Conservation (phyloP, 2,329 filamentous ascomycete genomes). For the Rhynchosporium graminicola region DNA sequence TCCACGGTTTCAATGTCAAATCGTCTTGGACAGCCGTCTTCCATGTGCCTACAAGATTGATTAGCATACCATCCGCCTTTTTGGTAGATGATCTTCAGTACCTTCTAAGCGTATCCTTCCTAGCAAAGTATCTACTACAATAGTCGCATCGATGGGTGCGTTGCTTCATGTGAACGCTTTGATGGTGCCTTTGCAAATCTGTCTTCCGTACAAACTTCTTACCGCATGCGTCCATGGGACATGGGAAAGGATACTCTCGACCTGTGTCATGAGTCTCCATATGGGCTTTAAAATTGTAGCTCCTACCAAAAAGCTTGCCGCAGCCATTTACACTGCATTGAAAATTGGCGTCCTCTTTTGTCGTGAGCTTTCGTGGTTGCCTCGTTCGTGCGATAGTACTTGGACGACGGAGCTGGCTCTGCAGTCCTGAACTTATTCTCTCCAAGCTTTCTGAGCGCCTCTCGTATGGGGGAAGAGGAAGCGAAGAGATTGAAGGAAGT, state of each 20-base stretch:
- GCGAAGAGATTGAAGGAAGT: constrained; percentile 35
- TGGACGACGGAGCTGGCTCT: constrained; percentile 26
- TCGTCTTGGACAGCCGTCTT: constrained; percentile 72
- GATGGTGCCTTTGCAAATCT: constrained; percentile 66
- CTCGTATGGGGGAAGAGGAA: constrained; percentile 35
- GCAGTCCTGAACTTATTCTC: constrained; percentile 23
- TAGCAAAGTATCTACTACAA: constrained; percentile 71
- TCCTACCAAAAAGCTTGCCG: constrained; percentile 76
- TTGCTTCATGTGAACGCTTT: constrained; percentile 72
- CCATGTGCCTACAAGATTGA: constrained; percentile 61
- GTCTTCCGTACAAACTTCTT: constrained; percentile 83
- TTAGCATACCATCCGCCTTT: constrained; percentile 7
- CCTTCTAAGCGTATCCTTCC: constrained; percentile 83
- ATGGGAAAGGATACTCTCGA: constrained; percentile 70
- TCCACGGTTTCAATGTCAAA: constrained; percentile 46
- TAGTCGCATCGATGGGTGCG: constrained; percentile 69
- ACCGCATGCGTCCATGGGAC: constrained; percentile 63
- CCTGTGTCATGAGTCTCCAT: constrained; percentile 80
- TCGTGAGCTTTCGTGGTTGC: constrained; percentile 55
- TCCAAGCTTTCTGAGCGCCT: constrained; percentile 36
- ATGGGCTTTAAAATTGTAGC: constrained; percentile 86
- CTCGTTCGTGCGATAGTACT: constrained; percentile 36
- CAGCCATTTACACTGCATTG: constrained; percentile 70
- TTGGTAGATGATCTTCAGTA: constrained; percentile 40
- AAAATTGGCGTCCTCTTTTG: constrained; percentile 70